Base-by-base conservation (phyloP, 805 yeast genomes). In the Suhomyces vadensis region DNA sequence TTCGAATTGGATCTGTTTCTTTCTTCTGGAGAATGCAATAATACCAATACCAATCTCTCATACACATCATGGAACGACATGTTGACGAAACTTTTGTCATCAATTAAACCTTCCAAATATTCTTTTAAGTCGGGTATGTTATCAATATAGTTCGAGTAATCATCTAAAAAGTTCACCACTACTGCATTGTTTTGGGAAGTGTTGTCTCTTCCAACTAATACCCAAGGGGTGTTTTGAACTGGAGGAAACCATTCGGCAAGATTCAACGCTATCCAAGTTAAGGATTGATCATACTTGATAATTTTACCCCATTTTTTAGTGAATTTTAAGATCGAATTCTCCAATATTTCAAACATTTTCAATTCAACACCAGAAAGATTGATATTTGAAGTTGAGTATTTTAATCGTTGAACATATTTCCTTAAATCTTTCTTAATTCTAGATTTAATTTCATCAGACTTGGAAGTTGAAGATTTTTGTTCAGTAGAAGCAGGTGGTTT, bases 171-270 rank as follows among this genome's bases (percentile, higher is more conserved):
- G 20, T 66, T 55, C 20, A 66, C 66, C 4, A 67, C 52, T 40
- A 63, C 59, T 7, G 63, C 55, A 41, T 60, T 60, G 6, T 50
- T 45, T 22, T 48, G 40, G 8, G 57, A 46, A n/a, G 59, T 54
- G 43, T 58, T 56, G 53, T 78, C 82, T 46, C 81, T 66, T 4
- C 84, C 85, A 44, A 78, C 71, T 35, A 81, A 59, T 2, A 81
- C 83, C 69, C 75, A 77, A 13, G 73, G 70, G 9, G 81, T 75
- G 38, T 72, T 69, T 11, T 70, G 69, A 29, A 80, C 64, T 1
- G 87, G 88, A 5, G 95, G 91, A 24, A 81, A 76, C 96, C 96
- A 90, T 61, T 89, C 96, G 0, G 96, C 92, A 36, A 91, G 66
- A 8, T 89, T 90, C 24, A 88, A 65, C 0, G 96, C 97, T 14